Evolutionary conservation across 345 rosid genomes (phyloP).

Genomic region (Erodium maritimum): DNA sequence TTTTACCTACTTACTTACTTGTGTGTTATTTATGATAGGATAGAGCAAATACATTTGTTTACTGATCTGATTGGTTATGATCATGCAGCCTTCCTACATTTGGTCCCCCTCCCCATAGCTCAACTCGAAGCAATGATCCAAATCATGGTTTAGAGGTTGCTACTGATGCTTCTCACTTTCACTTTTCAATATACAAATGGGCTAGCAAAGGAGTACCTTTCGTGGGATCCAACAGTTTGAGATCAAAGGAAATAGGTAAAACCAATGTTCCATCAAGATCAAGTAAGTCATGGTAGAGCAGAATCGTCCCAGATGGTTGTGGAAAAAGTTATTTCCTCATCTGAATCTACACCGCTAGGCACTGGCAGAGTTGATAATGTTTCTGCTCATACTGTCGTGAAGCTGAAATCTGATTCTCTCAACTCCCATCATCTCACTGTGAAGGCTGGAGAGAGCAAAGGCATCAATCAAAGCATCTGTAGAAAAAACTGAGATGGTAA

Average conservation of each 20-base stretch:
- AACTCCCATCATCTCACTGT: too few species aligned
- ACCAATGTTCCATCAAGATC: too few species aligned
- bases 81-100: constrained; percentile 55
- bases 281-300: constrained; percentile 3
- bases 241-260: constrained; percentile 25
- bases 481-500: constrained; percentile 21
- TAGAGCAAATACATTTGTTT: too few species aligned
- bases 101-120: constrained; percentile 12
- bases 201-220: constrained; percentile 57
- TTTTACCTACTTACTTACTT: too few species aligned
- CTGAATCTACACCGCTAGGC: constrained; percentile 3
- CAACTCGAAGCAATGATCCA: constrained; percentile 28
- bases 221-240: constrained; percentile 25
- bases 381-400: constrained; percentile 5
- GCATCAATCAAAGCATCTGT: constrained; percentile 4
- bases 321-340: constrained; percentile 9
- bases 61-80: constrained; percentile 15
- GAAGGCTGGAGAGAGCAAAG: constrained; percentile 21
- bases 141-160: constrained; percentile 14
- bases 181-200: constrained; percentile 94
- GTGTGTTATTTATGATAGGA: too few species aligned
- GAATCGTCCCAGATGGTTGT: constrained; percentile 9
- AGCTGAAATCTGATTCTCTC: constrained; percentile 10
- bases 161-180: constrained; percentile 32
- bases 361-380: constrained; percentile 1